Conservation (phyloP, 352 stramenopile species). For the Phytophthora lateralis region DNA sequence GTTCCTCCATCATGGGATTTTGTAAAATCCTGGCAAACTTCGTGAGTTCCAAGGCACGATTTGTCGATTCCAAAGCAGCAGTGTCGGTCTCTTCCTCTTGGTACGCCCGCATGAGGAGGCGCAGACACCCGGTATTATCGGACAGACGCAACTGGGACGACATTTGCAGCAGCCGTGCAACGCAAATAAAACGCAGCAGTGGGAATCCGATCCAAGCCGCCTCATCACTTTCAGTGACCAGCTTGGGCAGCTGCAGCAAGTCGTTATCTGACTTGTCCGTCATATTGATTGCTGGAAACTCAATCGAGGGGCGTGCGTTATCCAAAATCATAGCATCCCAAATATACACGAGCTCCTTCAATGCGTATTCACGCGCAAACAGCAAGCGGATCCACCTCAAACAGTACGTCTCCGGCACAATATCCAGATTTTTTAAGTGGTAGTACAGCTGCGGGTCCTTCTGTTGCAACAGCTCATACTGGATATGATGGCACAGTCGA, state of each 20-base stretch:
- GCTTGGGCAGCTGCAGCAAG: conserved; percentile 41
- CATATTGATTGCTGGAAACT: conserved; percentile 45
- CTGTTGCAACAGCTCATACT: conserved; percentile 79
- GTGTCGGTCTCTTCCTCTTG: conserved; percentile 27
- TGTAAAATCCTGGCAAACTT: conserved; percentile 61
- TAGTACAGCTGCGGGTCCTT: conserved; percentile 85
- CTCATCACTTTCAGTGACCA: conserved; percentile 24
- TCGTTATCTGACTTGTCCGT: conserved; percentile 41
- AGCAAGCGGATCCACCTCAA: conserved; percentile 81
- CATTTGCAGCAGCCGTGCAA: conserved; percentile 65
- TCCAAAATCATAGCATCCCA: conserved; percentile 80
- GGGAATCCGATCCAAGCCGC: conserved; percentile 63
- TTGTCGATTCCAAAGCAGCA: conserved; percentile 4
- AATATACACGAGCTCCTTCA: conserved; percentile 63
- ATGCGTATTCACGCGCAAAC: conserved; percentile 75
- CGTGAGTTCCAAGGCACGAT: conserved; percentile 40
- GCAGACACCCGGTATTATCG: conserved; percentile 75
- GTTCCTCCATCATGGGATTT: conserved; percentile 58
- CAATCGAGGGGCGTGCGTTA: conserved; percentile 29
- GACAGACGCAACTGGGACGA: conserved; percentile 53
- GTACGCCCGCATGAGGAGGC: conserved; percentile 74
- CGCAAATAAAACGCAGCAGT: conserved; percentile 70
- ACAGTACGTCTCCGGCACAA: conserved; percentile 83
- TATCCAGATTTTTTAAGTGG: conserved; percentile 80
- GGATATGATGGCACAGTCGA: conserved; percentile 68